Evolutionary conservation across 352 stramenopile species (phyloP).

Genomic region (Phytopythium montanum): DNA sequence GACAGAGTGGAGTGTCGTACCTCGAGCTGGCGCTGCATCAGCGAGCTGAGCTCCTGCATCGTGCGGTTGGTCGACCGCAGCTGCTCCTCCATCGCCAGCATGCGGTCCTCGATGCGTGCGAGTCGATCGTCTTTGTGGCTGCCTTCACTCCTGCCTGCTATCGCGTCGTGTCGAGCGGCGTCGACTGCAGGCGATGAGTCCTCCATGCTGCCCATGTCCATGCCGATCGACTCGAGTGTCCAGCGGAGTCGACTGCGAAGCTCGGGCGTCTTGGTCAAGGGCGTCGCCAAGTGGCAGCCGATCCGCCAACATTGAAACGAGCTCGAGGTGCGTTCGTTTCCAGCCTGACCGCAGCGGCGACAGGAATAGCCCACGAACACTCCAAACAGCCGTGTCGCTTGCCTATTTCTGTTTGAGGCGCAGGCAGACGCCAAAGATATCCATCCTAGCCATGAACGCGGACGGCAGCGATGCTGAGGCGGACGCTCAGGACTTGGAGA

Average conservation of each 20-base stretch:
- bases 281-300: neutral
- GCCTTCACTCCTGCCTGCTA: neutral
- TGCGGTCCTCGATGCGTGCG: slow-evolving; percentile 33
- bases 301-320: neutral
- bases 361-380: neutral
- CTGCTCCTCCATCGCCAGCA: slow-evolving; percentile 39
- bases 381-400: neutral
- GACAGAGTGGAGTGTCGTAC: slow-evolving; percentile 5
- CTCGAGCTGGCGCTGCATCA: slow-evolving; percentile 51
- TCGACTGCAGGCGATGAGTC: neutral
- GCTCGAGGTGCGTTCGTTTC: neutral
- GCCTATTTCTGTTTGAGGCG: neutral
- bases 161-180: neutral
- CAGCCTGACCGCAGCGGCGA: neutral
- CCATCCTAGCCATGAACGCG: neutral
- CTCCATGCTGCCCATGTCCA: neutral
- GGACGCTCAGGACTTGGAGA: neutral
- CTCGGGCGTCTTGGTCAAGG: neutral
- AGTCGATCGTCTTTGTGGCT: slow-evolving; percentile 7
- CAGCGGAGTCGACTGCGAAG: neutral
- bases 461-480: neutral
- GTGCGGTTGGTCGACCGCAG: slow-evolving; percentile 39
- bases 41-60: slow-evolving; percentile 39
- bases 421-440: neutral
- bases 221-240: neutral